Evolutionary conservation across 805 yeast genomes (phyloP), one percentile per base, ranked within the genome.

Genomic region (Helenozyma rhizophorensis): DNA sequence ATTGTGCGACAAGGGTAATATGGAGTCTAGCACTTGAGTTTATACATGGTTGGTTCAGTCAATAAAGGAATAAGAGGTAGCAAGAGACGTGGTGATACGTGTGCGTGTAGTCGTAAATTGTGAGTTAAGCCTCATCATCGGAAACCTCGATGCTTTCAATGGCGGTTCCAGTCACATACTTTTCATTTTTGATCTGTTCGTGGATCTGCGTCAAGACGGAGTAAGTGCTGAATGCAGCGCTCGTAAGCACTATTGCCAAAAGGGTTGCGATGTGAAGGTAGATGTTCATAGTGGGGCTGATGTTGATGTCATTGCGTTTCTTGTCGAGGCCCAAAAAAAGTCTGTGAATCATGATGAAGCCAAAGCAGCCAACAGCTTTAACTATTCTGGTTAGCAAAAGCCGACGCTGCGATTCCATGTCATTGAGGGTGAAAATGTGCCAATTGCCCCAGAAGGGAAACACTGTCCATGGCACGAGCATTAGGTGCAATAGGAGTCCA

Each of bases 81-180:
- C n/a, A n/a, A n/a, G n/a, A n/a, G n/a, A n/a, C n/a, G n/a, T n/a
- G n/a, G n/a, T n/a, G n/a, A n/a, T n/a, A n/a, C n/a, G n/a, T n/a
- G n/a, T n/a, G n/a, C n/a, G n/a, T n/a, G n/a, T n/a, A n/a, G n/a
- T n/a, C n/a, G n/a, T n/a, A n/a, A n/a, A n/a, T n/a, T n/a, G n/a
- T n/a, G n/a, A n/a, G 11, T 15, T n/a, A 22, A 14, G 3, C 14
- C 14, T 32, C 30, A 5, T 43, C 46, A 9, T 36, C 48, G 2
- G 21, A 32, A 5, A 27, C 27, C 9, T 39, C 56, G 23, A 54
- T 30, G 47, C 70, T 73, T 42, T 73, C 75, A 34, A 76, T 60
- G 3, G 78, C 71, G 45, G 76, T 69, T 1, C 82, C 82, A 32
- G 66, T 65, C 9, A 76, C 76, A 39, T 76, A 78, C 38, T 67